Evolutionary conservation across 2,329 filamentous ascomycete genomes (phyloP), one percentile per base, ranked within the genome.

Genomic region (Paraconiothyrium sp.): DNA sequence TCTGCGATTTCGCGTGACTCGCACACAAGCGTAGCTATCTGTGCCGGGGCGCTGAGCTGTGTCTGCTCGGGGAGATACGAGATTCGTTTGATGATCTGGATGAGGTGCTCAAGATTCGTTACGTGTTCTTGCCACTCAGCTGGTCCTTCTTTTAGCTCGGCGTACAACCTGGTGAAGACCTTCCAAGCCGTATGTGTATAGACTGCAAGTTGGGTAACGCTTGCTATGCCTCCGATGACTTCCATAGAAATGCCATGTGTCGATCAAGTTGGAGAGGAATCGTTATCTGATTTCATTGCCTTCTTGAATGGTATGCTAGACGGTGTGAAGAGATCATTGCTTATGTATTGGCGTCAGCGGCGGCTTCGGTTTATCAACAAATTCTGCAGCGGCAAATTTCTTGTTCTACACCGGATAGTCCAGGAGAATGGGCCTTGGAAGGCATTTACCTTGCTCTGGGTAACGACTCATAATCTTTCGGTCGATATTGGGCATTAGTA

Each of bases 181-280:
- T 37, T 37, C 44, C 54, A 47, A 1, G 54, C 54, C 13, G 43
- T 20, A 10, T 27, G 30, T 7, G 30, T 56, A 30, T 56, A 56
- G 30, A 22, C 54, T 16, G 43, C 54, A 10, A 56, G 54, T 16
- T 56, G 54, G 8, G 41, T 37, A 4, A 56, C n/a, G 43, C 54
- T 56, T 37, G 54, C 54, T 24, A 37, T n/a, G 4, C 30, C 54
- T 16, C 24, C 32, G 16, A 56, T 2, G 7, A 48, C 8, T 8
- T 56, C 54, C 54, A 56, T 56, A 16, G n/a, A 22, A 3, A 9
- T 35, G 10, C 8, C 49, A 39, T 35, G 27, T 37, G n/a, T 16
- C 37, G 8, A 7, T 41, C 39, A 1, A 20, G 7, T 20, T 41
- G 16, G 4, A 6, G 6, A 3, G 16, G 7, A n/a, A 16, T 20